phyloP scores from a whole-genome alignment of 1,139 yeast genomes.

The Eremothecium cymbalariae region DNA sequence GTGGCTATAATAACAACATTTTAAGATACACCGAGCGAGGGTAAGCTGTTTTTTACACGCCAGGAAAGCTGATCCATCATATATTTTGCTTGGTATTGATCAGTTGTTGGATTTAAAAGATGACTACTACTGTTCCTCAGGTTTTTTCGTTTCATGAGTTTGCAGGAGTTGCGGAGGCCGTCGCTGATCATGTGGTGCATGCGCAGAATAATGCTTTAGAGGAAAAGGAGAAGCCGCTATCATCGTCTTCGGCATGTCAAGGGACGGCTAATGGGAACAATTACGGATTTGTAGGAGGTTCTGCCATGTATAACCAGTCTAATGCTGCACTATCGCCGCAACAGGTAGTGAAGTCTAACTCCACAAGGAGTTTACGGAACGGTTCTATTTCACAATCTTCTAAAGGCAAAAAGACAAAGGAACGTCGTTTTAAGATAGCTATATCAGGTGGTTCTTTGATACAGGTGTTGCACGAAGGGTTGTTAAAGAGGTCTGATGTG shows the following conservation, averaged over 20 bases:
- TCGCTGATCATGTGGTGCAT: conserved; percentile 77
- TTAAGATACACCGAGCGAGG: no score
- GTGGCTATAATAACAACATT: no score
- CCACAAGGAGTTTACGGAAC: conserved; percentile 15
- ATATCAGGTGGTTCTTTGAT: conserved; percentile 88
- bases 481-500: conserved; percentile 62
- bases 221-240: conserved; percentile 5
- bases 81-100: no score
- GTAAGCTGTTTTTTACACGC: no score
- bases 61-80: no score
- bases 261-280: conserved; percentile 6
- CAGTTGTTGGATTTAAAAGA: no score
- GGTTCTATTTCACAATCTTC: conserved; percentile 16
- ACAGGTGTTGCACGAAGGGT: conserved; percentile 77
- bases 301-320: conserved; percentile 1
- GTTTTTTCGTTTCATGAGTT: conserved; percentile 86
- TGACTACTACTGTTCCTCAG: conserved; percentile 91
- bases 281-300: conserved; percentile 1
- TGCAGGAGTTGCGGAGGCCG: conserved; percentile 87
- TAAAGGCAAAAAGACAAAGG: conserved; percentile 34
- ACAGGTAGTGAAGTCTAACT: conserved; percentile 4
- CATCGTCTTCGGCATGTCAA: conserved; percentile 1
- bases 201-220: conserved; percentile 50
- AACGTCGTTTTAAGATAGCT: conserved; percentile 77
- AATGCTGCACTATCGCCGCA: neutral